phyloP scores from a whole-genome alignment of 225 moss, liverwort and hornwort genomes.

The Bryoerythrophyllum caledonicum region DNA sequence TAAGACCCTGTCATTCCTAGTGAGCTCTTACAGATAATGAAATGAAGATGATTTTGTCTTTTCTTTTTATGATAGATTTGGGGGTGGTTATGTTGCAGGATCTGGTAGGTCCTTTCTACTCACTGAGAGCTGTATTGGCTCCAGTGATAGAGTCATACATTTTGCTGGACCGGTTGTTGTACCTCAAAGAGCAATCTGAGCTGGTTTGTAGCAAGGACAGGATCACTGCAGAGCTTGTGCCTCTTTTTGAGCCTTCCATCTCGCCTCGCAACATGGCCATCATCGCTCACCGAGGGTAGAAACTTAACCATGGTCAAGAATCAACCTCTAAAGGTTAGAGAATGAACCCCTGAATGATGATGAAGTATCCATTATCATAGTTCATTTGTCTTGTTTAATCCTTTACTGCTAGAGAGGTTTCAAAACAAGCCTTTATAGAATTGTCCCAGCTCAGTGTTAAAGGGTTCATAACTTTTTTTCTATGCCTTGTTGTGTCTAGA shows the following conservation, averaged over 20 bases:
- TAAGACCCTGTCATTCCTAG: too few relatives aligned
- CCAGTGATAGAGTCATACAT: conserved; percentile 59
- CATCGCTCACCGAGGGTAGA: conserved; percentile 43
- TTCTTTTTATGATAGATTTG: too few relatives aligned
- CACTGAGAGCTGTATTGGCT: conserved; percentile 58
- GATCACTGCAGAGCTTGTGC: conserved; percentile 51
- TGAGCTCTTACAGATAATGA: too few relatives aligned
- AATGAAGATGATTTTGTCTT: too few relatives aligned
- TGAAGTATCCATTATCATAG: too few relatives aligned
- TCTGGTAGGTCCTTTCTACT: conserved; percentile 66
- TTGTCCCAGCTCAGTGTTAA: too few relatives aligned
- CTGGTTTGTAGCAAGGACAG: conserved; percentile 1
- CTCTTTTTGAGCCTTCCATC: conserved; percentile 54
- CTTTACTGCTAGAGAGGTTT: too few relatives aligned
- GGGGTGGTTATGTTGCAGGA: conserved; percentile 32
- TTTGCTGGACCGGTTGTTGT: conserved; percentile 59
- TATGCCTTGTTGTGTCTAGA: too few relatives aligned
- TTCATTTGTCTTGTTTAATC: too few relatives aligned
- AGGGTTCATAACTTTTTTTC: too few relatives aligned
- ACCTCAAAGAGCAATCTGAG: conserved; percentile 51
- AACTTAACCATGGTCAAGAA: neutral
- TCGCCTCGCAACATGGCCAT: conserved; percentile 73
- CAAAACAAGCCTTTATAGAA: too few relatives aligned
- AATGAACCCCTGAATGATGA: neutral
- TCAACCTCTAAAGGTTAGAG: neutral